Base-by-base conservation (phyloP, 495 filamentous ascomycete genomes). In the Aspergillus campestris region DNA sequence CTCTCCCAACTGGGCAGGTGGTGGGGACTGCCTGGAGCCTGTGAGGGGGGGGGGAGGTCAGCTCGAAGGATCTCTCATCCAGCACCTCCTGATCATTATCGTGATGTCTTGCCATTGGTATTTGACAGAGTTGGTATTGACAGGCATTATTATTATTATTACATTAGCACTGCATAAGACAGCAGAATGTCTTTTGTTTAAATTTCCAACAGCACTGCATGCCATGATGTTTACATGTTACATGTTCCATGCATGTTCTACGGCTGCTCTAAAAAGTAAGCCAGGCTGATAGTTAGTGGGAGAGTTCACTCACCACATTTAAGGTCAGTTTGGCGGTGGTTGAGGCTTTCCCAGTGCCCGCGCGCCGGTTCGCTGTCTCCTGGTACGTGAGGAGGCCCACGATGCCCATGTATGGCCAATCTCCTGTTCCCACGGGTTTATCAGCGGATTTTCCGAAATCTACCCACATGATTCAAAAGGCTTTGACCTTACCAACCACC, bases 231-330 rank as follows among this genome's bases (percentile, higher is more conserved):
- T 24, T 2, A 44, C 27, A 36, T 42, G 41, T 52, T 55, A 55
- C 53, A 56, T 60, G 61, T 71, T 68, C 68, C 60, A 70, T 70
- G 66, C 68, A 69, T 64, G 42, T 71, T 70, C 66, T 69, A 57
- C 63, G 62, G 48, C 60, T 50, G 59, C 57, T 67, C 59, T 58
- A 61, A 48, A 24, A 46, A 45, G 44, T 34, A 14, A 27, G 29
- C 28, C 31, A 30, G 28, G n/a, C 40, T 12, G n/a, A 12, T 31
- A 24, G 12, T 15, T 24, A 12, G 39, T 13, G 24, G 38, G 13
- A 3, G 24, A 29, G 38, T 8, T 28, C 8, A 31, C 8, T 28
- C 31, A 34, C 36, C 43, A 34, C 12, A 24, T 24, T 24, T 24
- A 24, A 24, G 18, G 18, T 24, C 18, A 24, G 18, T 24, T 24